Percentiles rank a stretch among this genome's conserved stretches.
Evolutionary conservation across 1,139 yeast species (phyloP).

Genomic region (Taphrina flavorubra): DNA sequence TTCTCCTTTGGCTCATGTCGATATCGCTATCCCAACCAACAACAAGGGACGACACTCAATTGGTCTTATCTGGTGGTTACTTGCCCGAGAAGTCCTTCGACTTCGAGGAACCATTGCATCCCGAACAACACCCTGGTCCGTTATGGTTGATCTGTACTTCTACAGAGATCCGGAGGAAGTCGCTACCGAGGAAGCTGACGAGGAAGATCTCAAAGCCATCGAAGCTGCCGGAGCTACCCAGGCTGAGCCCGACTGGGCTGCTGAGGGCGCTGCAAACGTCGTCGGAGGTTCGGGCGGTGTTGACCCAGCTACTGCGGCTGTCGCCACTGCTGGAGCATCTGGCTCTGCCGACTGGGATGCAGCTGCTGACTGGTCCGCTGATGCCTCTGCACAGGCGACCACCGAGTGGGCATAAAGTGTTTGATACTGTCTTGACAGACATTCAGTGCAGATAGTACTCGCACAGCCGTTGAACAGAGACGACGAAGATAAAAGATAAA

Average conservation of each 20-base stretch:
- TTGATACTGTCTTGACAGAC: no score
- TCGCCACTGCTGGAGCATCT: constrained; percentile 55
- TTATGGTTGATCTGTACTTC: constrained; percentile 99
- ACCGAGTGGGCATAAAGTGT: constrained; percentile 36
- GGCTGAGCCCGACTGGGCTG: constrained; percentile 56
- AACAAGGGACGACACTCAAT: constrained; percentile 99
- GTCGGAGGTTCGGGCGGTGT: constrained; percentile 64
- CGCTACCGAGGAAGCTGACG: constrained; percentile 69
- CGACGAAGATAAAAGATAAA: not conserved
- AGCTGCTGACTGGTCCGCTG: constrained; percentile 55
- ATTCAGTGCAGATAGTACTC: no score
- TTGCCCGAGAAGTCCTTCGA: constrained; percentile 99
- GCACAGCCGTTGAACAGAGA: no score
- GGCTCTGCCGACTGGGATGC: constrained; percentile 98
- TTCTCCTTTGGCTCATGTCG: constrained; percentile 98
- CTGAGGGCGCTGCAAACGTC: constrained; percentile 61
- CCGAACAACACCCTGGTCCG: constrained; percentile 97
- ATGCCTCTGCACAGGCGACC: constrained; percentile 34
- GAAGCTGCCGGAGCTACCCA: constrained; percentile 69
- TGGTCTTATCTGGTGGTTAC: constrained; percentile 99
- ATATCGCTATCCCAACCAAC: constrained; percentile 99
- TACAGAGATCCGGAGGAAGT: constrained; percentile 99
- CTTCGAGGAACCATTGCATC: constrained; percentile 97
- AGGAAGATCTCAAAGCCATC: constrained; percentile 64
- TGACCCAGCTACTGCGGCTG: constrained; percentile 88